Conservation (phyloP, 2,329 filamentous ascomycete genomes). For the Boeremia exigua region DNA sequence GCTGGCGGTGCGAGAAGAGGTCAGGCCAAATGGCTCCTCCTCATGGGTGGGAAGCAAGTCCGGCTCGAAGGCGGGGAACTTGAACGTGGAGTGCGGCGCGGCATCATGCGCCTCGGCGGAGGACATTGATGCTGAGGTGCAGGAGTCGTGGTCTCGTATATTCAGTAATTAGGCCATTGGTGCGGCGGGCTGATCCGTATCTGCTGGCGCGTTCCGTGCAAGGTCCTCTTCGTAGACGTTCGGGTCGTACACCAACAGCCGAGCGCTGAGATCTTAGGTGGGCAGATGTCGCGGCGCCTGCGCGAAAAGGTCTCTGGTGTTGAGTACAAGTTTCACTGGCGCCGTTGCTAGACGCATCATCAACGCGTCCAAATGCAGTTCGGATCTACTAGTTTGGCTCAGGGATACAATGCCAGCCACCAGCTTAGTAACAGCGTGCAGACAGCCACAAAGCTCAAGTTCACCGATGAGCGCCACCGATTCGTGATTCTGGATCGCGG, state of each 20-base stretch:
- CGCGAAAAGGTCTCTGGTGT: conserved; percentile 15
- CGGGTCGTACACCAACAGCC: conserved; percentile 5
- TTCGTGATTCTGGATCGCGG: background rate
- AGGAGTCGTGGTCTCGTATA: conserved; percentile 22
- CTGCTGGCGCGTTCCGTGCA: conserved; percentile 5
- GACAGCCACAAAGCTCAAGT: background rate
- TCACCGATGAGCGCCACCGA: background rate
- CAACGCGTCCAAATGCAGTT: conserved; percentile 33
- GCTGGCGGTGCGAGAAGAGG: conserved; percentile 42
- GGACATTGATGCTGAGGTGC: conserved; percentile 35
- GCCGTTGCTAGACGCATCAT: conserved; percentile 25
- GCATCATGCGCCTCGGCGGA: conserved; percentile 36
- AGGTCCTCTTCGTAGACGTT: background rate
- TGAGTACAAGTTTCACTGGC: conserved; percentile 26
- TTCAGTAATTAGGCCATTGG: conserved; percentile 41
- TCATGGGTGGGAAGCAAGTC: conserved; percentile 49
- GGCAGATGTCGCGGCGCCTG: conserved; percentile 9
- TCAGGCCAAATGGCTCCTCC: conserved; percentile 43
- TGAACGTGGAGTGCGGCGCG: conserved; percentile 47
- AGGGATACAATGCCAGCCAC: conserved; percentile 20
- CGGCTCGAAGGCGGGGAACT: conserved; percentile 55
- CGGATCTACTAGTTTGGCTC: conserved; percentile 23
- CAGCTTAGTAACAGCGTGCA: conserved; percentile 10
- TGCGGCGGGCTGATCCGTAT: conserved; percentile 17
- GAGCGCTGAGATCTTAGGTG: background rate